Evolutionary conservation across 495 filamentous ascomycete genomes (phyloP).

Genomic region (Xylaria flabelliformis): DNA sequence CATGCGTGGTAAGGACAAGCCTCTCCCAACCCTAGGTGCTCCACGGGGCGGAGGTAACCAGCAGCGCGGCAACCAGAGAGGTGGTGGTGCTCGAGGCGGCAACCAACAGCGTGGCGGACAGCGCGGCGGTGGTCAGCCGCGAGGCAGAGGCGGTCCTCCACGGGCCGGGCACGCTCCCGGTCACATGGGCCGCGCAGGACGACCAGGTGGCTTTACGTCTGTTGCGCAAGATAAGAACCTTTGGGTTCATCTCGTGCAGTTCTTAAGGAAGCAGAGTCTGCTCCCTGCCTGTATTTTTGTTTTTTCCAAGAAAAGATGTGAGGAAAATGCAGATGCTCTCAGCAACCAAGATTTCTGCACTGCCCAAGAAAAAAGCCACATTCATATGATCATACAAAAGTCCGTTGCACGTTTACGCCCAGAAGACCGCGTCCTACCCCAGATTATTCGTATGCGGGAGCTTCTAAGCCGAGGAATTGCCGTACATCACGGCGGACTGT

Average conservation of each 20-base stretch:
- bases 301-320: constrained; percentile 96
- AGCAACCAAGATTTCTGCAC: constrained; percentile 94
- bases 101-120: constrained; percentile 57
- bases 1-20: constrained; percentile 80
- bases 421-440: constrained; percentile 86
- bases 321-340: constrained; percentile 94
- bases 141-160: constrained; percentile 64
- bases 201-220: constrained; percentile 80
- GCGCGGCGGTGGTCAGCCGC: constrained; percentile 63
- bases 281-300: constrained; percentile 96
- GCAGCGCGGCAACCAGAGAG: constrained; percentile 66
- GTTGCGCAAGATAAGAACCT: constrained; percentile 92
- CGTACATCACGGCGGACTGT: constrained; percentile 92
- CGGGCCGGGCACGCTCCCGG: constrained; percentile 67
- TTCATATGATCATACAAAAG: constrained; percentile 97
- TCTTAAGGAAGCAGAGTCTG: constrained; percentile 83
- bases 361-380: constrained; percentile 90
- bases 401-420: constrained; percentile 91
- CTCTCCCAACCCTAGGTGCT: constrained; percentile 55
- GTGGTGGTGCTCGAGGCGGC: constrained; percentile 51
- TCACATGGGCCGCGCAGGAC: constrained; percentile 86
- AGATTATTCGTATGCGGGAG: constrained; percentile 87
- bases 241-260: constrained; percentile 96
- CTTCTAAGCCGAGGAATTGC: constrained; percentile 88
- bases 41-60: constrained; percentile 57